phyloP scores from a whole-genome alignment of 2,329 filamentous ascomycete species.

The Rosellinia necatrix region DNA sequence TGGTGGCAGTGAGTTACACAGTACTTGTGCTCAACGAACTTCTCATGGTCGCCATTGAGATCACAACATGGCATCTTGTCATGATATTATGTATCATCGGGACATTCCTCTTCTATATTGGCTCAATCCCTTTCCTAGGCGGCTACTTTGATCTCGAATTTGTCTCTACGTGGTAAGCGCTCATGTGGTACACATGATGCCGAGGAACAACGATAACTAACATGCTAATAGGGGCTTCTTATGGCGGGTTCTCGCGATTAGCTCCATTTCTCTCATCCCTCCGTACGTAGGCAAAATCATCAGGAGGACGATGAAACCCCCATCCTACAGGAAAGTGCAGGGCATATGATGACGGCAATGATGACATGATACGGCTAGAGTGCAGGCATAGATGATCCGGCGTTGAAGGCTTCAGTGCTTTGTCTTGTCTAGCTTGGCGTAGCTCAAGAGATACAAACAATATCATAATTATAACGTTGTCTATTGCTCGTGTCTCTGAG shows the following conservation, averaged over 20 bases:
- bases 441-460: background rate
- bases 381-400: constrained; percentile 17
- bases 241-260: constrained; percentile 84
- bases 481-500: background rate
- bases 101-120: constrained; percentile 80
- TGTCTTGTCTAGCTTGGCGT: constrained; percentile 9
- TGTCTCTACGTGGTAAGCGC: constrained; percentile 68
- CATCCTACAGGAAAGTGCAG: constrained; percentile 92
- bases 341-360: constrained; percentile 54
- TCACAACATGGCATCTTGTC: constrained; percentile 94
- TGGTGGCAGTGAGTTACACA: constrained; percentile 92
- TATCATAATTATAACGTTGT: background rate
- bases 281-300: constrained; percentile 88
- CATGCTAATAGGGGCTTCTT: constrained; percentile 68
- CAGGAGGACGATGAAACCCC: constrained; percentile 82
- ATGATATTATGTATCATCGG: constrained; percentile 87
- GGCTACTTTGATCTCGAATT: constrained; percentile 88
- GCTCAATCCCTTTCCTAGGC: constrained; percentile 82
- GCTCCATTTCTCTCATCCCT: constrained; percentile 79
- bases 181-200: background rate
- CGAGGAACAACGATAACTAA: constrained; percentile 13
- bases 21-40: constrained; percentile 93
- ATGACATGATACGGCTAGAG: constrained; percentile 8
- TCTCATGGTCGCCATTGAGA: constrained; percentile 94
- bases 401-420: constrained; percentile 15